Percentiles rank a stretch among this genome's conserved stretches.
Conservation (phyloP, 2,329 filamentous ascomycete genomes). For the Trichoderma sp. region DNA sequence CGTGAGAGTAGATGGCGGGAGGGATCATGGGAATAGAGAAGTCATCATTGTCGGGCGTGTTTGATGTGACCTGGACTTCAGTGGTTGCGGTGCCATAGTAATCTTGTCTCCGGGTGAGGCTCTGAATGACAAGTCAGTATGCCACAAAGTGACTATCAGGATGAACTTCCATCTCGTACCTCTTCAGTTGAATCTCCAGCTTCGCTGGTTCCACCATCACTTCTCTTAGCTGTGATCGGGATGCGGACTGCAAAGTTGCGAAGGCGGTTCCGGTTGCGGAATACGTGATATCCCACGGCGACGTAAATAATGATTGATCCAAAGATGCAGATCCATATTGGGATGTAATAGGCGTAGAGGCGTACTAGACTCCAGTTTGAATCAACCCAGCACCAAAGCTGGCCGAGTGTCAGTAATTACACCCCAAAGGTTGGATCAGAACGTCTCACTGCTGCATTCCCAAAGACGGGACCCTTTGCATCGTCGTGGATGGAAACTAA, state of each 20-base stretch:
- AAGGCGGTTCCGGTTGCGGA: constrained; percentile 55
- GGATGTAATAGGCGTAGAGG: constrained; percentile 59
- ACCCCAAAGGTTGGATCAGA: not conserved
- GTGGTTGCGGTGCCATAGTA: constrained; percentile 49
- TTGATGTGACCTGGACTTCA: constrained; percentile 45
- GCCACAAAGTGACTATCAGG: not conserved
- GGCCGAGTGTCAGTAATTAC: not conserved
- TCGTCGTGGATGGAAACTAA: constrained; percentile 57
- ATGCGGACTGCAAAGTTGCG: constrained; percentile 41
- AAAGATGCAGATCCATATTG: constrained; percentile 58
- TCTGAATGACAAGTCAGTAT: constrained; percentile 27
- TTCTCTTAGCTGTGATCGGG: constrained; percentile 25
- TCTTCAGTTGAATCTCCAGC: constrained; percentile 35
- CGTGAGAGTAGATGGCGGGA: constrained; percentile 14
- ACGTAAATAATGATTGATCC: constrained; percentile 54
- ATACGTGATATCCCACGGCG: constrained; percentile 57
- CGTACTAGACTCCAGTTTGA: constrained; percentile 52
- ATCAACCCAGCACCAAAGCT: constrained; percentile 62
- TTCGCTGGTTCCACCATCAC: constrained; percentile 27
- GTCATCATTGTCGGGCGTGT: constrained; percentile 22
- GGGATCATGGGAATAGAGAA: constrained; percentile 19
- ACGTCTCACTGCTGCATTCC: constrained; percentile 52
- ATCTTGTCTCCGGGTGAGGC: constrained; percentile 28
- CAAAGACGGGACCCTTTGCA: constrained; percentile 45
- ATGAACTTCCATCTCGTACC: constrained; percentile 23